A percentile compares a stretch with the other conserved stretches of the same genome.
These are phyloP conservation scores for Globisporangium spinosum DNA, from an alignment of 352 stramenopile species.

Conservation along the genomic window DNA sequence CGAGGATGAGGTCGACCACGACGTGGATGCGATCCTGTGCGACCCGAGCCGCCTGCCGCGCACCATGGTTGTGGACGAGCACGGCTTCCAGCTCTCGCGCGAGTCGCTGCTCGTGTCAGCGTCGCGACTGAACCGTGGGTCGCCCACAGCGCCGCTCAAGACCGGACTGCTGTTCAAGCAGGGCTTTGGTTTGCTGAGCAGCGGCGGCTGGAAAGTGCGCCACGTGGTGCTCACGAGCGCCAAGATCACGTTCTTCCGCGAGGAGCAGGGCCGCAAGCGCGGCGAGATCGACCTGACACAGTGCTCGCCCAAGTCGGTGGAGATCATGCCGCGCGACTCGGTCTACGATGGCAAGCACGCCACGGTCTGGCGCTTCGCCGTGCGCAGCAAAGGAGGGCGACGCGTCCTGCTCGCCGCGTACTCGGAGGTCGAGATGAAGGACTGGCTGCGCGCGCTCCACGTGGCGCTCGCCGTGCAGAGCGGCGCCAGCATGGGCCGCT, in stretches of 20 bases:
- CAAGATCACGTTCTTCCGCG: constrained; percentile 69
- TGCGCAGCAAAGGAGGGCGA: constrained; percentile 50
- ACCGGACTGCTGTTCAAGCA: constrained; percentile 73
- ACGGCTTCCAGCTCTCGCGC: constrained; percentile 53
- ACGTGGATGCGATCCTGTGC: constrained; percentile 61
- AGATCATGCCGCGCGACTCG: constrained; percentile 82
- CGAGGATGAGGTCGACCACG: constrained; percentile 45
- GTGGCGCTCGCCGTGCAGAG: constrained; percentile 59
- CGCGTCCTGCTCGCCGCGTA: constrained; percentile 74
- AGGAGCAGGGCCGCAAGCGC: constrained; percentile 63
- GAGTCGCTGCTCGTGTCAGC: constrained; percentile 50
- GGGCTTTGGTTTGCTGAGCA: constrained; percentile 45
- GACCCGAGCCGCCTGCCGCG: constrained; percentile 47
- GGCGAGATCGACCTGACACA: constrained; percentile 72
- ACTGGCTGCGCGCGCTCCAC: constrained; percentile 78
- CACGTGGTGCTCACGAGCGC: constrained; percentile 60
- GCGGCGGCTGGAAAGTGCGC: constrained; percentile 75
- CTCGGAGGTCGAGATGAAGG: constrained; percentile 80
- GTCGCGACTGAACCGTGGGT: constrained; percentile 26
- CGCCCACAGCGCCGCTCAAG: constrained; percentile 48
- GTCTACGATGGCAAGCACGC: constrained; percentile 68
- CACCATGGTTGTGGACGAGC: constrained; percentile 66
- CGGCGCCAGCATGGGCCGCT: constrained; percentile 44
- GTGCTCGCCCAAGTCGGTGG: constrained; percentile 59
- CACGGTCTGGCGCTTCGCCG: constrained; percentile 81